Percentiles rank a stretch among this genome's conserved stretches.
Evolutionary conservation across 2,329 filamentous ascomycete genomes (phyloP).

Genomic region (Ophiosphaerella korrae): DNA sequence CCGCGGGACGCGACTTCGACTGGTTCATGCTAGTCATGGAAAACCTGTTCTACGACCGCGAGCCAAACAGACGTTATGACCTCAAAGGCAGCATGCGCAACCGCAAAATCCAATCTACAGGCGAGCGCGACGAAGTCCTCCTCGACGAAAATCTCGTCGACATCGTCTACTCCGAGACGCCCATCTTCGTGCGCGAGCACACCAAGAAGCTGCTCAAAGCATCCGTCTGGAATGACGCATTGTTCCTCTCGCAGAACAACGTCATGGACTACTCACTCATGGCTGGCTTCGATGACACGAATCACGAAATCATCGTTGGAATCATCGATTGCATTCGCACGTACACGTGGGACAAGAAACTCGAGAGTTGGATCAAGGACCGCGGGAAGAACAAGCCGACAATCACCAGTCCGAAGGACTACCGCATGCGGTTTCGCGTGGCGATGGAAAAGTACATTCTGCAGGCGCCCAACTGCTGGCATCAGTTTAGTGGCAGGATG

Average conservation of each 20-base stretch:
- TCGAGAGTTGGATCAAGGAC: conserved; percentile 99
- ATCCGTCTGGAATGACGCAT: conserved; percentile 95
- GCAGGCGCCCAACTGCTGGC: conserved; percentile 77
- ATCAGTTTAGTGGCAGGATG: conserved; percentile 60
- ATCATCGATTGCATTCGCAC: conserved; percentile 98
- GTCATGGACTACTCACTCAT: conserved; percentile 99
- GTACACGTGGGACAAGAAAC: conserved; percentile 99
- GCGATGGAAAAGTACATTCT: conserved; percentile 92
- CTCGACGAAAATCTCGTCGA: conserved; percentile 99
- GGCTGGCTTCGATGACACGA: conserved; percentile 92
- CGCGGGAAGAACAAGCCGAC: conserved; percentile 87
- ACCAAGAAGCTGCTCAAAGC: conserved; percentile 90
- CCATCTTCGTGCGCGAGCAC: conserved; percentile 92
- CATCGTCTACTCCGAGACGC: conserved; percentile 91
- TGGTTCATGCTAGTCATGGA: conserved; percentile 95
- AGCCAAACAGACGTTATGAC: conserved; percentile 80
- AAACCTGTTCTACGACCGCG: conserved; percentile 95
- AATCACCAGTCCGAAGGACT: conserved; percentile 96
- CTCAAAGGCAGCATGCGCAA: conserved; percentile 99
- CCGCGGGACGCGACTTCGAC: conserved; percentile 91
- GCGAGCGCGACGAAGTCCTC: conserved; percentile 93
- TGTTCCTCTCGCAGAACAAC: conserved; percentile 92
- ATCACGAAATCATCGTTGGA: conserved; percentile 91
- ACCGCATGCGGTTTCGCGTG: conserved; percentile 92
- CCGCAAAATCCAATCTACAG: conserved; percentile 93